A percentile compares a stretch with the other conserved stretches of the same genome.
Evolutionary conservation across 1,139 yeast genomes (phyloP).

Genomic region (Taphrina flavorubra): DNA sequence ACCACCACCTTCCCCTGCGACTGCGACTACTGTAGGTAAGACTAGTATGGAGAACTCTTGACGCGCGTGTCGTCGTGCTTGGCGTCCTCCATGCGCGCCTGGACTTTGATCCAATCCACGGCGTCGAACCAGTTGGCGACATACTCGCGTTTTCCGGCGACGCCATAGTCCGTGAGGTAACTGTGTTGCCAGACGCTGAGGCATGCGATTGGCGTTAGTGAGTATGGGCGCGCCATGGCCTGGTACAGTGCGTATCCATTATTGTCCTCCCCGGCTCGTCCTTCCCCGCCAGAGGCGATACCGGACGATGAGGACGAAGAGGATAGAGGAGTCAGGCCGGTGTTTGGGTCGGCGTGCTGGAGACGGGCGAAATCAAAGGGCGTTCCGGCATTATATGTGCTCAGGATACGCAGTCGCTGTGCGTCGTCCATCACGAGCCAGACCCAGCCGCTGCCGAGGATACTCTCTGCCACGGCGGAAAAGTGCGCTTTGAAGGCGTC

Average conservation of each 20-base stretch:
- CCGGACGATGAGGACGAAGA: not conserved
- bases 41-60: not conserved
- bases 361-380: conserved; percentile 81
- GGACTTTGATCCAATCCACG: conserved; percentile 86
- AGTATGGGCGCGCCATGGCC: conserved; percentile 23
- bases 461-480: conserved; percentile 62
- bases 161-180: conserved; percentile 80
- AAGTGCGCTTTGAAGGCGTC: conserved; percentile 63
- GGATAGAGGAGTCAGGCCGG: conserved; percentile 60
- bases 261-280: conserved; percentile 12
- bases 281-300: no score
- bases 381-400: conserved; percentile 82
- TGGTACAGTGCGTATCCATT: conserved; percentile 25
- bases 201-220: conserved; percentile 71
- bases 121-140: conserved; percentile 77
- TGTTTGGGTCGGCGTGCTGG: conserved; percentile 77
- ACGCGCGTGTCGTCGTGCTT: conserved; percentile 11
- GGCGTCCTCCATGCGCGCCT: conserved; percentile 58
- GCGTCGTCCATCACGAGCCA: conserved; percentile 77
- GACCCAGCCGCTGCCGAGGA: conserved; percentile 83
- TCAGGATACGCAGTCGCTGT: conserved; percentile 67
- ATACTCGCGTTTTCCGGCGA: conserved; percentile 73
- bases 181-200: conserved; percentile 90
- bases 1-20: no score
- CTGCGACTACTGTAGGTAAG: no score